Evolutionary conservation across 257 asterid species (phyloP).

Genomic region (Orobanche coerulescens): DNA sequence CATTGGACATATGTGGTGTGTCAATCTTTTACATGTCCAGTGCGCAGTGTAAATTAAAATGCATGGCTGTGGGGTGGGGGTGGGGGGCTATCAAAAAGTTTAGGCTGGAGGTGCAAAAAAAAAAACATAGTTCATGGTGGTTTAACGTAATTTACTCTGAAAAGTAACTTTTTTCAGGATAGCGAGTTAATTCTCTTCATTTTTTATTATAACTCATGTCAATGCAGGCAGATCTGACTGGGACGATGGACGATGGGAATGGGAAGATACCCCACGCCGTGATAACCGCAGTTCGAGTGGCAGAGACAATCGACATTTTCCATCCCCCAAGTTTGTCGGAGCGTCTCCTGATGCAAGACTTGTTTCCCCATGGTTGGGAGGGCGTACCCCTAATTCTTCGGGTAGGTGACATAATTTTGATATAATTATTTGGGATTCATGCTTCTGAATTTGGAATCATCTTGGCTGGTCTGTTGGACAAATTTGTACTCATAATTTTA

Average conservation of each 20-base stretch:
- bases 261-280: constrained; percentile 83
- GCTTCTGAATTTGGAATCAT: constrained; percentile 13
- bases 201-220: constrained; percentile 20
- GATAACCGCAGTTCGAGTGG: constrained; percentile 46
- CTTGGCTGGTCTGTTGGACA: constrained; percentile 17
- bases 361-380: constrained; percentile 93
- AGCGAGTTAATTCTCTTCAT: not conserved
- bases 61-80: too few species aligned
- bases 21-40: too few species aligned
- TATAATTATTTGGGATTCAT: not conserved
- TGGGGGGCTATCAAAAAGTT: too few species aligned
- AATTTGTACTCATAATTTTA: not conserved
- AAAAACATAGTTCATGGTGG: too few species aligned
- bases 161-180: too few species aligned
- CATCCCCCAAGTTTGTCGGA: constrained; percentile 74
- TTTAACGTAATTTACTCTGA: too few species aligned
- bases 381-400: constrained; percentile 55
- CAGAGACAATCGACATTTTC: constrained; percentile 57
- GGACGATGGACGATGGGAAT: constrained; percentile 98
- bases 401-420: constrained; percentile 29
- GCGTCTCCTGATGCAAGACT: constrained; percentile 96
- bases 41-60: too few species aligned
- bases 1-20: too few species aligned
- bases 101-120: too few species aligned
- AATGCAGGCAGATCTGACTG: constrained; percentile 81